Conservation (phyloP, 2,329 filamentous ascomycete species). For the Blastomyces silverae region DNA sequence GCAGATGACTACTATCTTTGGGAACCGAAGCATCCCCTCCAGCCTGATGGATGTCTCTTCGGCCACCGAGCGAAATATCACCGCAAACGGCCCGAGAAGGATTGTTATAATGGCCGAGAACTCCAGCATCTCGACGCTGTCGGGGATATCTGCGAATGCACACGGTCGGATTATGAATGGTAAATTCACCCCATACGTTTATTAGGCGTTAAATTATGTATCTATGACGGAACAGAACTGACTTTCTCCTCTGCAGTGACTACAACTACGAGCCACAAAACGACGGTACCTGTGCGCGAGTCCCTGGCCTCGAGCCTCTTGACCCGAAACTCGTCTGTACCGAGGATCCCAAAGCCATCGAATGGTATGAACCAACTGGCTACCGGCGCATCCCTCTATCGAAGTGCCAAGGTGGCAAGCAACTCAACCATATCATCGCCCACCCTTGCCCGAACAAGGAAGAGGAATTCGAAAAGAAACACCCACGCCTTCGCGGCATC, state of each 20-base stretch:
- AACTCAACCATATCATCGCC: slow-evolving; percentile 62
- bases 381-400: slow-evolving; percentile 86
- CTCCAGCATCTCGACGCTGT: slow-evolving; percentile 66
- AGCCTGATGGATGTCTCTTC: slow-evolving; percentile 77
- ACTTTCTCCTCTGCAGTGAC: slow-evolving; percentile 51
- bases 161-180: slow-evolving; percentile 86
- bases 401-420: slow-evolving; percentile 69
- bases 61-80: slow-evolving; percentile 85
- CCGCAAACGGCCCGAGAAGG: slow-evolving; percentile 70
- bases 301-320: slow-evolving; percentile 61
- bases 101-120: slow-evolving; percentile 75
- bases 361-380: slow-evolving; percentile 79
- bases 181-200: slow-evolving; percentile 40
- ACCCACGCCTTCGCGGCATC: slow-evolving; percentile 57
- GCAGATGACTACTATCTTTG: slow-evolving; percentile 73
- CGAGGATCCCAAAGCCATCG: slow-evolving; percentile 59
- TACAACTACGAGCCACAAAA: slow-evolving; percentile 83
- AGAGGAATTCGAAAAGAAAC: slow-evolving; percentile 70
- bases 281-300: slow-evolving; percentile 70
- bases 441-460: slow-evolving; percentile 71
- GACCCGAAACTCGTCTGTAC: slow-evolving; percentile 55
- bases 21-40: slow-evolving; percentile 75
- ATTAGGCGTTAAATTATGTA: slow-evolving; percentile 7
- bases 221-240: slow-evolving; percentile 8
- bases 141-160: slow-evolving; percentile 71